Evolutionary conservation across 306 rosid genomes (phyloP).

Genomic region (Dryas octopetala): DNA sequence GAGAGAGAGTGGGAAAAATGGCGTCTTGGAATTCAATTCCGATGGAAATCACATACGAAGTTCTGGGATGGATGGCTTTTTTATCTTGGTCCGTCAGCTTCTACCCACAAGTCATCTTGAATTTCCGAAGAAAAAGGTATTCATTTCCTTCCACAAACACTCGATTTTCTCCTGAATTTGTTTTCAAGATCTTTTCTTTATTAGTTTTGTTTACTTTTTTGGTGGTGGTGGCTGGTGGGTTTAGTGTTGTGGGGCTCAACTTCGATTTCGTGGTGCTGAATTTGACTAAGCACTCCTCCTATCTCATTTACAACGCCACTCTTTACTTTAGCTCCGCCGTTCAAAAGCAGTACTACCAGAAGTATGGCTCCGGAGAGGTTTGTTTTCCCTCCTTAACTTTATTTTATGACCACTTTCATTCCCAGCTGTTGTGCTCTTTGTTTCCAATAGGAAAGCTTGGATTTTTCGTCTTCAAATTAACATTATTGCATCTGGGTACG

Average conservation of each 20-base stretch:
- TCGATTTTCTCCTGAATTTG: not conserved
- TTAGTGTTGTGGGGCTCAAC: constrained; percentile 82
- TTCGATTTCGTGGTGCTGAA: constrained; percentile 76
- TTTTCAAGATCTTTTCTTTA: not conserved
- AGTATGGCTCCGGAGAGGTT: constrained; percentile 66
- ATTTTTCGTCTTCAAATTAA: not conserved
- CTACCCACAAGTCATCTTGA: constrained; percentile 78
- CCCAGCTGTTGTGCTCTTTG: not conserved
- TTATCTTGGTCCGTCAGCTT: constrained; percentile 62
- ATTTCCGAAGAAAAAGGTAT: constrained; percentile 71
- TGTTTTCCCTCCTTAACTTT: constrained; percentile 8
- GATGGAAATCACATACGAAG: constrained; percentile 56
- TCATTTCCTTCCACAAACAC: not conserved
- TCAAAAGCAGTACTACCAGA: constrained; percentile 60
- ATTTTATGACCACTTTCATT: not conserved
- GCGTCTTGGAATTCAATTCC: constrained; percentile 71
- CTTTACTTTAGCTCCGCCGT: constrained; percentile 67
- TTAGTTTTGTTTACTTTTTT: not conserved
- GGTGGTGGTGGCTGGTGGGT: not conserved
- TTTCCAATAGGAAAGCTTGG: not conserved
- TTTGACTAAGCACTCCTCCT: constrained; percentile 68
- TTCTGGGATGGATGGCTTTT: constrained; percentile 73
- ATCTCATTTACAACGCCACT: constrained; percentile 70
- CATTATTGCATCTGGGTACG: not conserved
- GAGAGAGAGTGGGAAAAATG: constrained; percentile 31